Evolutionary conservation across 306 rosid genomes (phyloP), one percentile per base, ranked within the genome.

Genomic region (Vigna reflexopilosa): DNA sequence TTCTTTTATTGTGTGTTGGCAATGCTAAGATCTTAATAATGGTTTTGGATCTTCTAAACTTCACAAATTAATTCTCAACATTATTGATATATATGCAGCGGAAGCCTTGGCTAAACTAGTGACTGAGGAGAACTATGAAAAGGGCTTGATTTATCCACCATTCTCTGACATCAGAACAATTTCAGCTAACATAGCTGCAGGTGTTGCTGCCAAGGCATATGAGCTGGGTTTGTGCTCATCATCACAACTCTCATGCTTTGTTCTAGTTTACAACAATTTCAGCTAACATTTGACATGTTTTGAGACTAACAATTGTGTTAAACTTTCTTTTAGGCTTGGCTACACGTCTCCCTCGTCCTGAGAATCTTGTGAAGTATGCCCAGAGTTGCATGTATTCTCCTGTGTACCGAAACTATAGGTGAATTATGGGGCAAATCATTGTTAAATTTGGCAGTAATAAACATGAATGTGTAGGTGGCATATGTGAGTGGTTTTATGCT

Each of bases 311-410:
- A 19, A 44, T 15, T 65, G 17, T 38, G 22, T 38, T 13, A 42
- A 54, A n/a, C 63, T 4, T 57, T 6, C 2, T 81, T 77, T 42
- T 17, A 92, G 97, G 97, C 1, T 50, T 92, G 88, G 96, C 92
- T 12, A 86, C 97, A 20, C 88, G 80, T 58, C 93, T 90, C 61
- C 97, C 97, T 34, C 97, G 89, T 47, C 97, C 97, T 13, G 80
- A 82, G 75, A 82, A 90, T 83, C 97, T 92, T 36, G 67, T 90
- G 32, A 86, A 87, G 85, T 77, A 59, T 70, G 96, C 97, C 1
- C 93, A 92, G 87, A 90, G 96, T 61, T 87, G 97, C 90, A 92
- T 92, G 97, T 90, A 92, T 83, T 80, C 89, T 28, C 97, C 96
- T 5, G 26, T 67, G 47, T 92, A 90, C 83, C 75, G 93, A 36